Evolutionary conservation across 805 yeast genomes (phyloP), one percentile per base, ranked within the genome.

Genomic region (Saccharomycopsis fodiens): DNA sequence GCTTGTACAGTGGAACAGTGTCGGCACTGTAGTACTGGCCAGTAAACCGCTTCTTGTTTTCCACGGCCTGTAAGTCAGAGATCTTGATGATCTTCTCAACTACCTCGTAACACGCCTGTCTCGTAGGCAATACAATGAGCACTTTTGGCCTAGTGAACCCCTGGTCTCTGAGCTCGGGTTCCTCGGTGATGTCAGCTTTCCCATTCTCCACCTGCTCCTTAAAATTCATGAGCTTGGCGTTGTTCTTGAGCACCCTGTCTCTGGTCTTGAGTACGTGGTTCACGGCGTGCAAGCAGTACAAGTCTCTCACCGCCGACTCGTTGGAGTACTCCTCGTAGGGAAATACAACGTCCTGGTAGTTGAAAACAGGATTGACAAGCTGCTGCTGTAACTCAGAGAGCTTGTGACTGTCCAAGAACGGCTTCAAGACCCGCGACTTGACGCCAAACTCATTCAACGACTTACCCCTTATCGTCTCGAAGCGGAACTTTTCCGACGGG

Each of bases 81-180:
- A 82, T 63, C 31, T 69, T 64, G 32, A 82, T 76, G 32, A 93
- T 54, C 30, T 74, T 70, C 36, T 74, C 72, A 17, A 89, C 78
- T 15, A 87, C 69, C 48, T 79, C 77, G 58, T 76, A 80, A 22
- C 93, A 87, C 7, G 82, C 66, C 54, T 87, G 74, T 57, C 96
- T 74, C 0, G 96, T 86, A 10, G 98, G 97, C 35, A 86, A 66
- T 21, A 93, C 63, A 3, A 91, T 76, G 46, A 93, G 65, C 1
- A 83, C 88, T 57, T 88, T 89, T 1, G 98, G 95, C 51, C 97
- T 73, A 0, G 96, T 89, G 60, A 87, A 93, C 23, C 98, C 97
- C 62, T 93, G 97, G 60, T 93, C 98, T 46, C 95, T 68, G 52
- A 73, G 71, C 55, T 86, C 94, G 10, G 75, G 75, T 42, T 71